These are phyloP conservation scores for Byssothecium circinans DNA, from an alignment of 2,329 filamentous ascomycete species.

Conservation along the genomic window DNA sequence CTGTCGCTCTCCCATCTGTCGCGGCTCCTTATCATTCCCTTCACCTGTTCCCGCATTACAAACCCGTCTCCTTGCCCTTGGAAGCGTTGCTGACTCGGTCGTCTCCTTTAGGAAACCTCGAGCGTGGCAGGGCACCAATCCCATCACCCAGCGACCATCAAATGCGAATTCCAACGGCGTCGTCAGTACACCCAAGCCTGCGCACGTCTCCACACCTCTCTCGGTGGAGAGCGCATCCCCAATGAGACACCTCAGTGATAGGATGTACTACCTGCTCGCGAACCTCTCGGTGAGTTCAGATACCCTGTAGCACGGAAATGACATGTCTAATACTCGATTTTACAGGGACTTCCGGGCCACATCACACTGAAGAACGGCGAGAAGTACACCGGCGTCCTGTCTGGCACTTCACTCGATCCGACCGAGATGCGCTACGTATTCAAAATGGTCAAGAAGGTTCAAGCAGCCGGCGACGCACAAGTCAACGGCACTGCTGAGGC, in stretches of 20 bases:
- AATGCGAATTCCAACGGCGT: slow-evolving; percentile 58
- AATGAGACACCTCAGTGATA: slow-evolving; percentile 62
- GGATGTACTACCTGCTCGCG: slow-evolving; percentile 60
- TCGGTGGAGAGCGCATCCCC: slow-evolving; percentile 55
- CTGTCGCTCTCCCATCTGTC: slow-evolving; percentile 10
- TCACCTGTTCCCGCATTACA: slow-evolving; percentile 6
- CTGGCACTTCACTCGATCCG: slow-evolving; percentile 56
- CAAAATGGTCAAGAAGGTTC: slow-evolving; percentile 65
- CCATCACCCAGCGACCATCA: slow-evolving; percentile 60
- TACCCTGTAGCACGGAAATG: background rate
- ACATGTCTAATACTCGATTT: slow-evolving; percentile 13
- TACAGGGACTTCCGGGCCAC: slow-evolving; percentile 57
- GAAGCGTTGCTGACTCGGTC: slow-evolving; percentile 29
- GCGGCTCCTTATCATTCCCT: slow-evolving; percentile 6
- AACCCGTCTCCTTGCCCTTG: slow-evolving; percentile 5
- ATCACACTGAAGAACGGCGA: slow-evolving; percentile 64
- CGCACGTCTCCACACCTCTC: slow-evolving; percentile 38
- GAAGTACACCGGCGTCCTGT: slow-evolving; percentile 63
- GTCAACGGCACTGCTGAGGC: slow-evolving; percentile 49
- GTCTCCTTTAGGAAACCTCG: slow-evolving; percentile 51
- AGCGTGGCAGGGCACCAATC: slow-evolving; percentile 65
- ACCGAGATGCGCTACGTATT: slow-evolving; percentile 59
- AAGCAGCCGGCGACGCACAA: slow-evolving; percentile 44
- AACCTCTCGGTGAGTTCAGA: slow-evolving; percentile 58
- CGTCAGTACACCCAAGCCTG: slow-evolving; percentile 45